Conservation (phyloP, 805 yeast species). For the Hanseniaspora occidentalis region DNA sequence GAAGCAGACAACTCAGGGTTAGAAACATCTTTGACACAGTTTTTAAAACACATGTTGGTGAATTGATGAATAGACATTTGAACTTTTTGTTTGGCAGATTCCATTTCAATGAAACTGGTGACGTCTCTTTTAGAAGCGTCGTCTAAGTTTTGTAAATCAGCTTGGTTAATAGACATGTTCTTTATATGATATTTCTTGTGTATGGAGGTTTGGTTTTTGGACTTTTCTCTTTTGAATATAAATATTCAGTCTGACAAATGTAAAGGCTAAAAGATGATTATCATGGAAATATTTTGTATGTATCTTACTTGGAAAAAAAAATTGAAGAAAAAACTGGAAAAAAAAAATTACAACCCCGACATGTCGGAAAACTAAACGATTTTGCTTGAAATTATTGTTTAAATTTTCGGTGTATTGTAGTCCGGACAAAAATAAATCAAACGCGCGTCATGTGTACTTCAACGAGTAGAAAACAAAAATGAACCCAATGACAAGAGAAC, state of each 20-base stretch:
- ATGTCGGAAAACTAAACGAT: no score
- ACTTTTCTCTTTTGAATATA: no score
- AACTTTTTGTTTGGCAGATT: slow-evolving; percentile 76
- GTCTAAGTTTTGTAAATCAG: slow-evolving; percentile 38
- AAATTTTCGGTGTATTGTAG: no score
- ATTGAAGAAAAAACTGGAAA: no score
- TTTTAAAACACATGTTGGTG: slow-evolving; percentile 84
- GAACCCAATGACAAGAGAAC: neutral
- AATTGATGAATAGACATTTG: slow-evolving; percentile 78
- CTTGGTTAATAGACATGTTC: slow-evolving; percentile 26
- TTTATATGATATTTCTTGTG: neutral
- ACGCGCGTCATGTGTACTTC: no score
- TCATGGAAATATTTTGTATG: no score
- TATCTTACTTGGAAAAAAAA: no score
- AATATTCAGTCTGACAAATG: neutral
- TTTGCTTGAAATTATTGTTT: no score
- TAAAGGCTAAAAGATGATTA: no score
- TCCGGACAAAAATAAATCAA: no score
- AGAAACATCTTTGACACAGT: slow-evolving; percentile 47
- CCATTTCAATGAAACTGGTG: slow-evolving; percentile 63
- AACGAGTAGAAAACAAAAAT: neutral
- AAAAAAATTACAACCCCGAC: no score
- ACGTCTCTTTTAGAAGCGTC: slow-evolving; percentile 64
- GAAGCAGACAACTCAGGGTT: slow-evolving; percentile 35
- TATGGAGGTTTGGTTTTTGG: neutral